Evolutionary conservation across 2,329 filamentous ascomycete species (phyloP).

Genomic region (Penicillium italicum): DNA sequence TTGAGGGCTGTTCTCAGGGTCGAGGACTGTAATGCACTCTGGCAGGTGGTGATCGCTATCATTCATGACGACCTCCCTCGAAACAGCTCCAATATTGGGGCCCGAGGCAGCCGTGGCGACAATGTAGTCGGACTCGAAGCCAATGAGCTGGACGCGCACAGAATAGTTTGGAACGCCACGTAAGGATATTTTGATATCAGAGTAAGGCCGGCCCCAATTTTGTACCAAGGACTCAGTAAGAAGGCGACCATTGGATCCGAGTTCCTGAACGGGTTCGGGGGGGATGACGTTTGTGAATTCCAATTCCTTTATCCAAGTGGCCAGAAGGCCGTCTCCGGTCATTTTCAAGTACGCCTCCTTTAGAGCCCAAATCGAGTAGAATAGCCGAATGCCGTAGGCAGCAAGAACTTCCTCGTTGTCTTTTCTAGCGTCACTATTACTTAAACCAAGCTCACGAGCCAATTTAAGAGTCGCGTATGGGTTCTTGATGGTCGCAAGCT

Average conservation of each 20-base stretch:
- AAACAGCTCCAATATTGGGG: conserved; percentile 12
- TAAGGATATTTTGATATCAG: conserved; percentile 49
- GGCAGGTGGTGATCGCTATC: conserved; percentile 7
- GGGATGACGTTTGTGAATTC: conserved; percentile 59
- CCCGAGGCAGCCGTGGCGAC: conserved; percentile 50
- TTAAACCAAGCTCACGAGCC: conserved; percentile 14
- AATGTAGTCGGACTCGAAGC: conserved; percentile 58
- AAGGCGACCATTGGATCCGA: background rate
- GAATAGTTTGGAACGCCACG: conserved; percentile 48
- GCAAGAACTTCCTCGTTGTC: conserved; percentile 29
- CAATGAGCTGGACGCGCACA: conserved; percentile 56
- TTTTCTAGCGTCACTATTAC: conserved; percentile 4
- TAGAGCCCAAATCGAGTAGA: conserved; percentile 63
- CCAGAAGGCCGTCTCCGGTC: conserved; percentile 60
- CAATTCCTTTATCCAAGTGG: conserved; percentile 57
- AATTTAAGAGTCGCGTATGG: conserved; percentile 25
- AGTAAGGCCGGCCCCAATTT: conserved; percentile 38
- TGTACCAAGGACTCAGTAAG: conserved; percentile 4
- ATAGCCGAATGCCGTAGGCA: conserved; percentile 57
- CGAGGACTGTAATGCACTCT: background rate
- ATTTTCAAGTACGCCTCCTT: conserved; percentile 68
- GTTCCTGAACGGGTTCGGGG: conserved; percentile 32
- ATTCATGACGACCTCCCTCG: background rate
- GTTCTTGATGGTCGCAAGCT: conserved; percentile 54
- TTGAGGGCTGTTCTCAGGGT: background rate